Conservation (phyloP, 345 rosid genomes). For the Pugionium dolabratum region DNA sequence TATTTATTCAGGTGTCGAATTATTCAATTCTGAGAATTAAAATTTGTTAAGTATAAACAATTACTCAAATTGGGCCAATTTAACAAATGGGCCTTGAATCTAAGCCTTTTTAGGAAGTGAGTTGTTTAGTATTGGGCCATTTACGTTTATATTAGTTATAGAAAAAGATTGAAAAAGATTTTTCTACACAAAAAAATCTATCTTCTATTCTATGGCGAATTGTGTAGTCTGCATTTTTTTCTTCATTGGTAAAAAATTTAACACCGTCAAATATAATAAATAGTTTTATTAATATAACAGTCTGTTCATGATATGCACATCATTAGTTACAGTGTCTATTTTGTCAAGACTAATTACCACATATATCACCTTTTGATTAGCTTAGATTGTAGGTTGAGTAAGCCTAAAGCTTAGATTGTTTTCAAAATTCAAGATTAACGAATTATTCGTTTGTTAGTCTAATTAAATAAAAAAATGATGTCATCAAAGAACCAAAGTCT, state of each 20-base stretch:
- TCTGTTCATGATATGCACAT: constrained; percentile 20
- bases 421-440: not conserved
- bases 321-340: constrained; percentile 27
- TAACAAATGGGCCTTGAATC: constrained; percentile 1
- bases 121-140: constrained; percentile 7
- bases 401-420: constrained; percentile 9
- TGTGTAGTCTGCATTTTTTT: not conserved
- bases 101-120: constrained; percentile 7
- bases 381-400: constrained; percentile 36
- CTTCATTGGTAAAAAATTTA: not conserved
- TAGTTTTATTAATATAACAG: not conserved
- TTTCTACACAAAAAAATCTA: not conserved
- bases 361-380: constrained; percentile 18
- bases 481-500: constrained; percentile 10
- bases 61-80: not conserved
- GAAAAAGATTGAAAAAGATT: too few species aligned
- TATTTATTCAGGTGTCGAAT: not conserved
- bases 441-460: constrained; percentile 4
- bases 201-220: not conserved
- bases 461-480: not conserved
- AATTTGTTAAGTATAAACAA: too few species aligned
- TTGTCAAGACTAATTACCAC: constrained; percentile 15
- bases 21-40: not conserved
- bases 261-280: not conserved
- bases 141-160: not conserved